Base-by-base conservation (phyloP, 495 filamentous ascomycete genomes). In the Clohesyomyces aquaticus region DNA sequence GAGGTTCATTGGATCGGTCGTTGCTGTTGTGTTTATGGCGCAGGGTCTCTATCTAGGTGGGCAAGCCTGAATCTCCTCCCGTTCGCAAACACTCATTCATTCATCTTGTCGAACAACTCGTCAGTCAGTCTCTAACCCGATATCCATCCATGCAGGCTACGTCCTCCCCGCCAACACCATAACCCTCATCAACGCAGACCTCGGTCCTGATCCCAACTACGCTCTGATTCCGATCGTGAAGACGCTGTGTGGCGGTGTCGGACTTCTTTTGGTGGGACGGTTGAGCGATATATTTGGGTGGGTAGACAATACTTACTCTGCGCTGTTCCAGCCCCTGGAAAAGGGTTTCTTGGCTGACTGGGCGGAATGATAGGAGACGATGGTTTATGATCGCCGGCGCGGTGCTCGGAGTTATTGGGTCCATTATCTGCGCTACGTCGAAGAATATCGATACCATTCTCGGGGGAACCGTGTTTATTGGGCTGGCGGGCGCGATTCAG, bases 321-420 rank as follows among this genome's bases (percentile, higher is more conserved):
- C n/a, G n/a, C n/a, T n/a, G n/a, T n/a, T n/a, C n/a, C n/a, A n/a
- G n/a, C n/a, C n/a, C n/a, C n/a, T n/a, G n/a, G n/a, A 49, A 49
- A 22, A 11, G 21, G 8, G 19, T 49, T 9, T n/a, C 10, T n/a
- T 42, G 35, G n/a, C 32, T 6, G 32, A 38, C 32, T 38, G 32
- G 14, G 8, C n/a, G 8, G 8, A 23, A 18, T 47, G 8, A 4
- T 21, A 52, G 63, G 48, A 57, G 58, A 32, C 12, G 54, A 53
- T 65, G 63, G 66, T 70, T 72, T 55, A 67, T 73, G 50, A 73
- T 70, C 32, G 48, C 27, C 12, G 69, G 60, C 8, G 45, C 58
- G 1, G 32, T 59, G 1, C 23, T 71, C 18, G 71, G 61, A 29
- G 28, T 68, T 8, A 61, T 72, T 25, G 71, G 71, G 3, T 55